Base-by-base conservation (phyloP, 306 rosid species). In the Quercus robur region DNA sequence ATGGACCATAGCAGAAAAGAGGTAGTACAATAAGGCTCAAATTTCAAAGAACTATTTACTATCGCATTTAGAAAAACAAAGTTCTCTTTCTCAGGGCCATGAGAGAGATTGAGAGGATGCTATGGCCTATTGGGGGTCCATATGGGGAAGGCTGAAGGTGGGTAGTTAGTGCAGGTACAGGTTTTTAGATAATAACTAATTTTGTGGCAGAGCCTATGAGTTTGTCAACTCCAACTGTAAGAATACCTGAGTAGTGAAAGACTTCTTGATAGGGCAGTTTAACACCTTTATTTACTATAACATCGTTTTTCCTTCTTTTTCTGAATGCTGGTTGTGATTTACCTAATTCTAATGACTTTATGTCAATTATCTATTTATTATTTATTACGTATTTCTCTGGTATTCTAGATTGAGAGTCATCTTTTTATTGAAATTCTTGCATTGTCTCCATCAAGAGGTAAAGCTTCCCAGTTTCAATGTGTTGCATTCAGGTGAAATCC, bases 1-100 rank as follows among this genome's bases (percentile, higher is more conserved):
- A 26, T 67, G 92, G 82, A 77, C 80, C 88, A 85, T 82, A 69
- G 77, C 71, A 61, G 41, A 41, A 51, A 75, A 81, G 85, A 80
- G 35, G 30, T 69, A 5, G 3, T 11, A 71, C 80, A 70, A 74
- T 23, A 26, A 59, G 46, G 6, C 62, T 78, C 82, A 49, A 49
- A 49, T 3, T 49, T 49, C 1, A 82, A 79, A 78, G 67, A 62
- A 52, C 80, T 57, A 78, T 49, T 49, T 10, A 80, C 46, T 35
- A 59, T 70, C 72, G 19, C 17, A 77, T 56, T 55, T 38, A 55
- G 70, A 74, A 71, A 38, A 21, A 71, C 41, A 38, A 49, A 52
- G 52, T 4, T 62, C 46, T 73, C 31, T 33, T 77, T 51, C 62
- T 75, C 3, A 76, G 69, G 46, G 56, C 9, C 7, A 71, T 33